phyloP scores from a whole-genome alignment of 1,284 basidiomycete genomes.

The Malassezia furfur region DNA sequence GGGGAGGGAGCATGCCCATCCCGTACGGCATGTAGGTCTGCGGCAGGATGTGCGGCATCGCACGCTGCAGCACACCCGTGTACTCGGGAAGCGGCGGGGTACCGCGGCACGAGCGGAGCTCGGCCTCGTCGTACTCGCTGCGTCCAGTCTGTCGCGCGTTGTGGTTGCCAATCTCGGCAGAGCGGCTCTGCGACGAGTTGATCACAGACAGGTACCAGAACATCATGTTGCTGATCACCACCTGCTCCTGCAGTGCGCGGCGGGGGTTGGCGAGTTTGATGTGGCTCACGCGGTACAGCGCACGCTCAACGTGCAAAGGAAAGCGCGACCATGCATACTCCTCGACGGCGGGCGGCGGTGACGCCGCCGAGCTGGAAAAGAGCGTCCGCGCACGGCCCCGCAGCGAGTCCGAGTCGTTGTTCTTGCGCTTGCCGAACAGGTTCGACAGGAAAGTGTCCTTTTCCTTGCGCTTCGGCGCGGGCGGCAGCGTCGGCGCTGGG shows the following conservation, averaged over 20 bases:
- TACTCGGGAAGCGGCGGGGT: constrained; percentile 7
- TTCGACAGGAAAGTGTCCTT: constrained; percentile 38
- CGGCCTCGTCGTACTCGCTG: constrained; percentile 19
- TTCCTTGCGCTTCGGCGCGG: constrained; percentile 9
- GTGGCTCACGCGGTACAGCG: constrained; percentile 90
- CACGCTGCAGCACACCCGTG: constrained; percentile 11
- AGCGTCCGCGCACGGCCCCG: constrained; percentile 9
- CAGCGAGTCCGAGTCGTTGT: constrained; percentile 1
- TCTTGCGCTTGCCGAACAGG: constrained; percentile 16
- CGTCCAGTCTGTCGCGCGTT: not conserved
- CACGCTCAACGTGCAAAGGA: constrained; percentile 94
- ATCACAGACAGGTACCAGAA: constrained; percentile 99
- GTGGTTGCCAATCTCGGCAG: not conserved
- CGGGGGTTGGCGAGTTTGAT: constrained; percentile 97
- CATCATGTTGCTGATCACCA: constrained; percentile 97
- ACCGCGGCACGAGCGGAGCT: not conserved
- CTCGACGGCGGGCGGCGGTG: constrained; percentile 18
- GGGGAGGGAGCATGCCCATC: not conserved
- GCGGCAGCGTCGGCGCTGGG: not conserved
- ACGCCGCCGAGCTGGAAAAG: not conserved
- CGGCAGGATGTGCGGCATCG: constrained; percentile 9
- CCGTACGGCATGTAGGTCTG: constrained; percentile 1
- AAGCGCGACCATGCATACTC: constrained; percentile 61
- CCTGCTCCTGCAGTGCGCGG: constrained; percentile 91
- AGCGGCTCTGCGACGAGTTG: constrained; percentile 56